Evolutionary conservation across 2,329 filamentous ascomycete genomes (phyloP).

Genomic region (Ilyonectria mors-panacis): DNA sequence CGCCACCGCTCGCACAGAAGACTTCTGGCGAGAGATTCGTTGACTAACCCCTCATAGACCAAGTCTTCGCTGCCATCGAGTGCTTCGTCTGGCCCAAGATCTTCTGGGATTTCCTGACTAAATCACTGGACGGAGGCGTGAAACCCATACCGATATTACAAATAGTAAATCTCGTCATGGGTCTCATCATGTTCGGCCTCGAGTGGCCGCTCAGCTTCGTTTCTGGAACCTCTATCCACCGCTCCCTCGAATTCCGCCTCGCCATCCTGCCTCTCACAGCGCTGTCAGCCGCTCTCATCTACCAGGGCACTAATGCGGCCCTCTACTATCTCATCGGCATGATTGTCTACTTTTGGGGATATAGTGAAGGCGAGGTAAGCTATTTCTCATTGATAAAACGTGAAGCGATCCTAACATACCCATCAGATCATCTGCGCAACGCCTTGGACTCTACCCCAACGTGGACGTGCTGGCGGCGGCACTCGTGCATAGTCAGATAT

Average conservation of each 20-base stretch:
- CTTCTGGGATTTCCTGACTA: slow-evolving; percentile 97
- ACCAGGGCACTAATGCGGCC: slow-evolving; percentile 93
- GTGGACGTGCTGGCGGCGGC: slow-evolving; percentile 53
- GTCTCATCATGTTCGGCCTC: slow-evolving; percentile 83
- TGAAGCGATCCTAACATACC: slow-evolving; percentile 24
- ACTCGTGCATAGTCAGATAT: slow-evolving; percentile 38
- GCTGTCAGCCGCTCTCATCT: slow-evolving; percentile 82
- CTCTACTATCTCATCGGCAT: slow-evolving; percentile 93
- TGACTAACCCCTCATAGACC: slow-evolving; percentile 72
- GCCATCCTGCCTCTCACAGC: slow-evolving; percentile 85
- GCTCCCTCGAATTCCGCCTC: slow-evolving; percentile 88
- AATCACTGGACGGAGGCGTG: slow-evolving; percentile 87
- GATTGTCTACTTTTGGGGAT: slow-evolving; percentile 95
- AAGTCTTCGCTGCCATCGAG: slow-evolving; percentile 86
- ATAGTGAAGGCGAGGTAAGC: slow-evolving; percentile 94
- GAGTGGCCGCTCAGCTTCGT: slow-evolving; percentile 90
- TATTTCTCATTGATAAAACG: neutral
- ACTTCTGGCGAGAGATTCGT: neutral
- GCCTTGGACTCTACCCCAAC: slow-evolving; percentile 79
- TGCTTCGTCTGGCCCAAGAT: slow-evolving; percentile 99
- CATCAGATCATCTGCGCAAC: slow-evolving; percentile 75
- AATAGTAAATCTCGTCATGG: slow-evolving; percentile 89
- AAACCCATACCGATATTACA: slow-evolving; percentile 92
- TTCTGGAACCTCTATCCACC: slow-evolving; percentile 84
- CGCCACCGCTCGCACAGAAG: neutral